phyloP scores from a whole-genome alignment of 176 grass and related monocot species.

The Musa schizocarpa region DNA sequence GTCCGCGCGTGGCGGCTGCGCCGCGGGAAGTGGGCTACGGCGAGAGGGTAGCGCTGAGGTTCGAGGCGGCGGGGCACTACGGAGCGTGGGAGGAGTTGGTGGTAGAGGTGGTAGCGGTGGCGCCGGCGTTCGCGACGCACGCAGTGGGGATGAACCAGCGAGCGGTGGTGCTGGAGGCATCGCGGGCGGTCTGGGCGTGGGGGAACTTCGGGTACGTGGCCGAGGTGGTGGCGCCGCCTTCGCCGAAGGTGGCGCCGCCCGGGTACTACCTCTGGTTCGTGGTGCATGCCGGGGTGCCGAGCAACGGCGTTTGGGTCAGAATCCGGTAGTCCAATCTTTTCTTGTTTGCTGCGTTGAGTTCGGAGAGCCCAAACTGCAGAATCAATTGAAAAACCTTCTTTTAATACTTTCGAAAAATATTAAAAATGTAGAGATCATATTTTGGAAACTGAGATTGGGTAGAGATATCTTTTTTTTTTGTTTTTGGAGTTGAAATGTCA shows the following conservation, averaged over 20 bases:
- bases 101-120: constrained; percentile 43
- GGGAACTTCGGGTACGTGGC: constrained; percentile 30
- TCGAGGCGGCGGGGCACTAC: constrained; percentile 17
- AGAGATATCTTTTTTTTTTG: no score
- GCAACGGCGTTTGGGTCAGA: constrained; percentile 47
- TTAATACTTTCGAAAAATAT: no score
- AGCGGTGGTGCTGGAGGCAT: constrained; percentile 34
- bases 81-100: not conserved
- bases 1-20: constrained; percentile 32
- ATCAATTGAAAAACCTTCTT: no score
- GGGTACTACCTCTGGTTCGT: constrained; percentile 86
- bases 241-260: constrained; percentile 54
- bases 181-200: constrained; percentile 23
- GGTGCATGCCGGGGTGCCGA: constrained; percentile 61
- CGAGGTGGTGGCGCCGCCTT: constrained; percentile 33
- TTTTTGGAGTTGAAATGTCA: no score
- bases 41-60: constrained; percentile 27
- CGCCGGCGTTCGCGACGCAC: constrained; percentile 67
- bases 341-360: not conserved
- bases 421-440: no score
- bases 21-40: constrained; percentile 42
- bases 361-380: no score
- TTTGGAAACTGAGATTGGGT: no score
- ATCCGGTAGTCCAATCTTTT: not conserved
- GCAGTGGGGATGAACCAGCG: constrained; percentile 88